A percentile compares a stretch with the other conserved stretches of the same genome.
These are phyloP conservation scores for Petunia secreta DNA, from an alignment of 257 asterid genomes.

Conservation along the genomic window DNA sequence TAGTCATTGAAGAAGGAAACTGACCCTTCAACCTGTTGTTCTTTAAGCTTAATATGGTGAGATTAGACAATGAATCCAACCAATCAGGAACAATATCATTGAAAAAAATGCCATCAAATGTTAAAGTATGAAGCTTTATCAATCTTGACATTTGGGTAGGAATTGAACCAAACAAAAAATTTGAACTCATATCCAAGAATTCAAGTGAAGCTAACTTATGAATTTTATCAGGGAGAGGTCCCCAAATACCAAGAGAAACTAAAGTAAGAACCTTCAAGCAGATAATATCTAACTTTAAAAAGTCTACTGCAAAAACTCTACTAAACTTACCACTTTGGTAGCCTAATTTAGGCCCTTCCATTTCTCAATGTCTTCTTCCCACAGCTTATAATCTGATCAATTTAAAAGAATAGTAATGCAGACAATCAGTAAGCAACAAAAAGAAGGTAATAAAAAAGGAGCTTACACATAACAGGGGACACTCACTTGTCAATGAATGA, in stretches of 20 bases:
- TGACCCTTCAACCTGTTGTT: slow-evolving; percentile 74
- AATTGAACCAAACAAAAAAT: slow-evolving; percentile 75
- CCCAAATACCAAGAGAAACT: slow-evolving; percentile 94
- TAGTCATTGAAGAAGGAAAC: slow-evolving; percentile 63
- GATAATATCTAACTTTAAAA: no score
- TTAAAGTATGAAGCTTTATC: slow-evolving; percentile 66
- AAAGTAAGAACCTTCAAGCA: slow-evolving; percentile 72
- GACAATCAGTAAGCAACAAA: no score
- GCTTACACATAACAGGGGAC: no score
- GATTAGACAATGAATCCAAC: slow-evolving; percentile 71
- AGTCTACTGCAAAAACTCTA: no score
- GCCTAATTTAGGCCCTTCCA: no score
- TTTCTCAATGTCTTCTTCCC: no score
- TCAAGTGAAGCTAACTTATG: slow-evolving; percentile 72
- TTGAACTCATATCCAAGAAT: slow-evolving; percentile 82
- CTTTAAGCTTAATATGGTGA: slow-evolving; percentile 75
- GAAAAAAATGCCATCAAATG: slow-evolving; percentile 76
- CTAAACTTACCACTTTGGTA: no score
- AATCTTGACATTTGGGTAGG: slow-evolving; percentile 77
- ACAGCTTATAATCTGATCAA: no score
- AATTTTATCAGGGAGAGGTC: slow-evolving; percentile 76
- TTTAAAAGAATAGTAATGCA: no score
- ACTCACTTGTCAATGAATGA: no score
- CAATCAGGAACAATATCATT: slow-evolving; percentile 79
- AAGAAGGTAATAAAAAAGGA: no score